Conservation (phyloP, 164 flowering plant species). For the Sedum album region DNA sequence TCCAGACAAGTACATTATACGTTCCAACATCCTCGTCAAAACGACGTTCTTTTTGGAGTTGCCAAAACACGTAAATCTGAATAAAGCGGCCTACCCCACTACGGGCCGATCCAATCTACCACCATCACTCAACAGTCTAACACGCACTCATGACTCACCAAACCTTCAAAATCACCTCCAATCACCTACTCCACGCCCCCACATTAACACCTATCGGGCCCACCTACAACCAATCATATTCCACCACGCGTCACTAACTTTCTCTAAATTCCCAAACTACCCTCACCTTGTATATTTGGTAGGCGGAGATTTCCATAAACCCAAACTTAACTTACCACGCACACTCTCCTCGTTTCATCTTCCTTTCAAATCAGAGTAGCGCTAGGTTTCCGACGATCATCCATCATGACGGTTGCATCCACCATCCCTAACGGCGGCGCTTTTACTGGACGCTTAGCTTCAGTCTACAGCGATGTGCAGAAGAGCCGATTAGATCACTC, state of each 20-base stretch:
- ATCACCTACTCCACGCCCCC: too few species aligned
- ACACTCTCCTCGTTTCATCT: neutral
- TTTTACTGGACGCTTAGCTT: constrained; percentile 35
- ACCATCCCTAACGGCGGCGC: neutral
- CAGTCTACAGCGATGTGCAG: constrained; percentile 81
- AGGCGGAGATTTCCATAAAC: neutral
- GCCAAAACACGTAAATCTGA: neutral
- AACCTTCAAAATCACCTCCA: too few species aligned
- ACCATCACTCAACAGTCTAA: too few species aligned
- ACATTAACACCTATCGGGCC: too few species aligned
- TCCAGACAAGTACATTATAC: too few species aligned
- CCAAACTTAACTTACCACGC: neutral
- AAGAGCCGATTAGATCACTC: constrained; percentile 57
- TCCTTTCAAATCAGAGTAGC: neutral
- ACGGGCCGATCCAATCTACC: too few species aligned
- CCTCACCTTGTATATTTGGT: neutral
- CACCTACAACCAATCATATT: neutral
- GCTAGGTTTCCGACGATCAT: neutral
- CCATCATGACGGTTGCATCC: neutral
- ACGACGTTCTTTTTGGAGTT: too few species aligned
- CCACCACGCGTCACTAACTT: neutral
- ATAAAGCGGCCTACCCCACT: too few species aligned
- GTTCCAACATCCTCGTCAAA: too few species aligned
- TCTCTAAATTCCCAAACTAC: neutral
- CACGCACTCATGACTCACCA: too few species aligned